These are phyloP conservation scores for Blastobotrys arbuscula DNA, from an alignment of 1,139 yeast genomes.

Conservation along the genomic window DNA sequence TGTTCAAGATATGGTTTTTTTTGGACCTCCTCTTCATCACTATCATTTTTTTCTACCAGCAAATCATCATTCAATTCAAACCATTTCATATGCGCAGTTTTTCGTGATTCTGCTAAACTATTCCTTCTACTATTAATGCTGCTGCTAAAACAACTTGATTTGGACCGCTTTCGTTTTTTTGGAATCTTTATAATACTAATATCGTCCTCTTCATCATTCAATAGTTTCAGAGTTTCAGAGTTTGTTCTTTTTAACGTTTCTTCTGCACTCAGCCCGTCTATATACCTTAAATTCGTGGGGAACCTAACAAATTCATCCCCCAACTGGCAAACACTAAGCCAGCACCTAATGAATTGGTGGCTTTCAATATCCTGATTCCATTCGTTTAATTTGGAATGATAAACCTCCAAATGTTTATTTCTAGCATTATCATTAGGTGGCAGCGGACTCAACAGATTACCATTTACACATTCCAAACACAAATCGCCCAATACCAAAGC, in stretches of 20 bases:
- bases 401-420: background rate
- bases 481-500: background rate
- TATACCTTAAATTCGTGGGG: background rate
- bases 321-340: background rate
- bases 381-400: background rate
- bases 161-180: background rate
- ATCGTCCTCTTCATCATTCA: background rate
- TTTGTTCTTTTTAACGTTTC: background rate
- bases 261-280: background rate
- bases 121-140: too few relatives aligned
- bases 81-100: background rate
- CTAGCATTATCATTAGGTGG: background rate
- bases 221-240: background rate
- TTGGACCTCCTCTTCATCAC: background rate
- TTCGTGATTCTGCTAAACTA: background rate
- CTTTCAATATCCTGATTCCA: background rate
- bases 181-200: background rate
- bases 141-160: too few relatives aligned
- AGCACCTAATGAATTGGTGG: background rate
- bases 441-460: background rate
- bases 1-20: background rate
- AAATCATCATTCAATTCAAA: background rate
- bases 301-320: background rate
- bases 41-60: background rate
- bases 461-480: conserved; percentile 3